A percentile compares a stretch with the other conserved stretches of the same genome.
Conservation (phyloP, 176 grass and related monocot species). For the Thalia dealbata region DNA sequence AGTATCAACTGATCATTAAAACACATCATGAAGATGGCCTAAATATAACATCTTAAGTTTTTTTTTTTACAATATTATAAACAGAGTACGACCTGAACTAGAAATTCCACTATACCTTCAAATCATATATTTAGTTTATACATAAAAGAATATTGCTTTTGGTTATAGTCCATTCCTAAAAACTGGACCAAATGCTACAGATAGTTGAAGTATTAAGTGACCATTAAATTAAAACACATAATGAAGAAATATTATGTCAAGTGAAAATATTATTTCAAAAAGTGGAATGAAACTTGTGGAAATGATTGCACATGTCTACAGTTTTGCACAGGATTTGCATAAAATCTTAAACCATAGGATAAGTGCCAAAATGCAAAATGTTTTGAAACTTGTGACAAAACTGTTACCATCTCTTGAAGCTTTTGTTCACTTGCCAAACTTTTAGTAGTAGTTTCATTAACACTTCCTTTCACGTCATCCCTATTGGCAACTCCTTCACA, state of each 20-base stretch:
- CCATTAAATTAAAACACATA: neutral
- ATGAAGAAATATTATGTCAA: neutral
- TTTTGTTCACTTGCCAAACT: constrained; percentile 30
- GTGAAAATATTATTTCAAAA: neutral
- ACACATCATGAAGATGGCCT: neutral
- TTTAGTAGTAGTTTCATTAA: constrained; percentile 6
- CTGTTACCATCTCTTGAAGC: constrained; percentile 41
- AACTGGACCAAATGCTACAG: neutral
- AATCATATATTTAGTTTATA: neutral
- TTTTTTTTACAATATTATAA: neutral
- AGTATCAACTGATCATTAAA: too few relatives aligned
- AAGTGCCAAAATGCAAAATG: neutral
- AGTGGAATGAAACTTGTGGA: neutral
- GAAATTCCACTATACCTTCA: neutral
- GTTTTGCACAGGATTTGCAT: neutral
- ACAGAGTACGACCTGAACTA: neutral
- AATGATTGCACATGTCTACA: neutral
- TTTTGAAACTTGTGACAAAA: neutral
- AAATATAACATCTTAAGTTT: neutral
- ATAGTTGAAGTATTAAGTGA: too few relatives aligned
- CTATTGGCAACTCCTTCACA: constrained; percentile 26
- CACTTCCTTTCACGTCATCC: constrained; percentile 35
- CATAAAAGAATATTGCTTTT: neutral
- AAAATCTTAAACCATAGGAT: neutral
- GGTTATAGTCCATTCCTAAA: neutral